A percentile compares a stretch with the other conserved stretches of the same genome.
Evolutionary conservation across 345 rosid species (phyloP).

Genomic region (Dipteronia dyeriana): DNA sequence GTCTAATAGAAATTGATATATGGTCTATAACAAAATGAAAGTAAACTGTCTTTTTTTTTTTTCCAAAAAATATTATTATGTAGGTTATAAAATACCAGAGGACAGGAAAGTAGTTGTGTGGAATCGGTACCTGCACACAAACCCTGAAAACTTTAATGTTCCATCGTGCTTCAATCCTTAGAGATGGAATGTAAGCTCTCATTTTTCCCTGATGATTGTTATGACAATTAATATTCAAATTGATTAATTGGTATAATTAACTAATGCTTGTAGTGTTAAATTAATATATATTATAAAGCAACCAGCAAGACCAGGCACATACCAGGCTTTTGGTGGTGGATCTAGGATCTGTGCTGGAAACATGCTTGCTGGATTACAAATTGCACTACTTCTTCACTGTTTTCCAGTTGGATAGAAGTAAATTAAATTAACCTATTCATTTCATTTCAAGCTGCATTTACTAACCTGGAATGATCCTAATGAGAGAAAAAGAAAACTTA

Average conservation of each 20-base stretch:
- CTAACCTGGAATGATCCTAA: no score
- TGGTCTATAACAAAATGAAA: no score
- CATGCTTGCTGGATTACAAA: slow-evolving; percentile 42
- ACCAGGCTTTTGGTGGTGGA: slow-evolving; percentile 43
- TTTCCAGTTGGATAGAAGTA: slow-evolving; percentile 47
- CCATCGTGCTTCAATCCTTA: slow-evolving; percentile 45
- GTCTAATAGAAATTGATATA: no score
- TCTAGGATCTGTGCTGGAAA: slow-evolving; percentile 43
- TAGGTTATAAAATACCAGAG: slow-evolving; percentile 46
- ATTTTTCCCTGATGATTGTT: not conserved
- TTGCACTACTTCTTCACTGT: slow-evolving; percentile 44
- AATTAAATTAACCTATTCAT: not conserved
- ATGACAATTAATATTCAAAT: no score
- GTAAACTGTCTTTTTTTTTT: slow-evolving; percentile 20
- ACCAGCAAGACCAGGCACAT: slow-evolving; percentile 28
- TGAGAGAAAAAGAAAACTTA: no score
- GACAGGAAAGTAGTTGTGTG: slow-evolving; percentile 39
- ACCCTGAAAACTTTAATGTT: slow-evolving; percentile 34
- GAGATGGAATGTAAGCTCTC: slow-evolving; percentile 40
- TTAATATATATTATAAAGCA: slow-evolving; percentile 16
- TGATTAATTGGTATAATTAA: not conserved
- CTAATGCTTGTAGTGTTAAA: not conserved
- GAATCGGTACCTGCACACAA: slow-evolving; percentile 37
- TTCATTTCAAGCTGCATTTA: no score
- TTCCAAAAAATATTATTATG: not conserved